These are phyloP conservation scores for Penicillium argentinense DNA, from an alignment of 495 filamentous ascomycete species.

Conservation along the genomic window DNA sequence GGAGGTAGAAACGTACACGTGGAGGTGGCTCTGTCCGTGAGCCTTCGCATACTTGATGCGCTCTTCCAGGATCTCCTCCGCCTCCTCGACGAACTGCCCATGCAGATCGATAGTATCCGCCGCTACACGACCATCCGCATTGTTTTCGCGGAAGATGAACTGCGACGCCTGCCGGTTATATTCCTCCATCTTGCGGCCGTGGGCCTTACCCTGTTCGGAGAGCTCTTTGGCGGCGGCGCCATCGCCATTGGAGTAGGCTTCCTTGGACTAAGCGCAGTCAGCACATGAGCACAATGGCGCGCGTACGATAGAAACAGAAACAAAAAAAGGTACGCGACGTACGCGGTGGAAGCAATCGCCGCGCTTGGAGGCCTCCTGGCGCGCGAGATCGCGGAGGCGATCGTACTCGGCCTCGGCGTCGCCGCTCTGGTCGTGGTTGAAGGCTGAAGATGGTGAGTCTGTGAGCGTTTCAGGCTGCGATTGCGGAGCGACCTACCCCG, in stretches of 20 bases:
- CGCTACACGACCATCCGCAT: constrained; percentile 64
- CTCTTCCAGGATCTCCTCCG: constrained; percentile 81
- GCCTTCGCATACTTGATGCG: constrained; percentile 72
- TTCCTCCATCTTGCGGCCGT: constrained; percentile 72
- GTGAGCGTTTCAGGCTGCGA: background rate
- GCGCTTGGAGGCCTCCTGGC: constrained; percentile 73
- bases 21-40: constrained; percentile 72
- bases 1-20: constrained; percentile 52
- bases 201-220: constrained; percentile 79
- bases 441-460: constrained; percentile 54
- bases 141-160: constrained; percentile 93
- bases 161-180: constrained; percentile 90
- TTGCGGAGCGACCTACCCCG: constrained; percentile 28
- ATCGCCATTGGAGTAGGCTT: constrained; percentile 80
- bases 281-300: constrained; percentile 1
- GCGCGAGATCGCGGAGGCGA: constrained; percentile 80
- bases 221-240: constrained; percentile 75
- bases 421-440: constrained; percentile 69
- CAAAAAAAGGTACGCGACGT: constrained; percentile 18
- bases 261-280: constrained; percentile 55
- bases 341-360: constrained; percentile 72
- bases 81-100: constrained; percentile 90
- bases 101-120: constrained; percentile 92
- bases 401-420: constrained; percentile 87
- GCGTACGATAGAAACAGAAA: background rate